phyloP scores from a whole-genome alignment of 805 yeast species.

The Barnettozyma populi region DNA sequence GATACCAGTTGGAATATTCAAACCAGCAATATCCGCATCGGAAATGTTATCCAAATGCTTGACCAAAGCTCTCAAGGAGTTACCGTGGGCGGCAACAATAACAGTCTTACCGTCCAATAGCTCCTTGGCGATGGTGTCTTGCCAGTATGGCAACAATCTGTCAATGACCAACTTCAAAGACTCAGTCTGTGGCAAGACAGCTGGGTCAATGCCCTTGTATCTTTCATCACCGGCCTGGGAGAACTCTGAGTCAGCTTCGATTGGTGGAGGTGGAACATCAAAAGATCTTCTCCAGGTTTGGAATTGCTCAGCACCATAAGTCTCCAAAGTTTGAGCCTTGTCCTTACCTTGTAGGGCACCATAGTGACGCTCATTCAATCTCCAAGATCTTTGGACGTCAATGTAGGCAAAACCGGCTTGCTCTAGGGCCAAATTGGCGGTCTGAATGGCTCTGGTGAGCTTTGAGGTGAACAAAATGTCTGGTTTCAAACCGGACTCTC shows the following conservation, averaged over 20 bases:
- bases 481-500: slow-evolving; percentile 79
- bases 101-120: slow-evolving; percentile 86
- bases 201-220: slow-evolving; percentile 79
- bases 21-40: slow-evolving; percentile 85
- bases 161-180: slow-evolving; percentile 92
- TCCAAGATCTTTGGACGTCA: slow-evolving; percentile 93
- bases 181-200: slow-evolving; percentile 88
- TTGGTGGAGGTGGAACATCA: slow-evolving; percentile 93
- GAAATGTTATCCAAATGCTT: slow-evolving; percentile 93
- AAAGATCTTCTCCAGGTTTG: slow-evolving; percentile 96
- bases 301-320: slow-evolving; percentile 89
- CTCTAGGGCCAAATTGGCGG: slow-evolving; percentile 91
- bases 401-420: slow-evolving; percentile 84
- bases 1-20: slow-evolving; percentile 97
- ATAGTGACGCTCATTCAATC: slow-evolving; percentile 98
- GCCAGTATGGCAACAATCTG: slow-evolving; percentile 96
- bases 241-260: slow-evolving; percentile 71
- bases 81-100: slow-evolving; percentile 94
- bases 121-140: slow-evolving; percentile 82
- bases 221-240: slow-evolving; percentile 84
- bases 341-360: slow-evolving; percentile 99
- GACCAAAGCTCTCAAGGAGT: slow-evolving; percentile 94
- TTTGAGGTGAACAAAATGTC: slow-evolving; percentile 88
- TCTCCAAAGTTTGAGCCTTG: slow-evolving; percentile 86
- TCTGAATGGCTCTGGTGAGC: slow-evolving; percentile 92